phyloP scores from a whole-genome alignment of 352 stramenopile species.

The Globisporangium mamillatum region DNA sequence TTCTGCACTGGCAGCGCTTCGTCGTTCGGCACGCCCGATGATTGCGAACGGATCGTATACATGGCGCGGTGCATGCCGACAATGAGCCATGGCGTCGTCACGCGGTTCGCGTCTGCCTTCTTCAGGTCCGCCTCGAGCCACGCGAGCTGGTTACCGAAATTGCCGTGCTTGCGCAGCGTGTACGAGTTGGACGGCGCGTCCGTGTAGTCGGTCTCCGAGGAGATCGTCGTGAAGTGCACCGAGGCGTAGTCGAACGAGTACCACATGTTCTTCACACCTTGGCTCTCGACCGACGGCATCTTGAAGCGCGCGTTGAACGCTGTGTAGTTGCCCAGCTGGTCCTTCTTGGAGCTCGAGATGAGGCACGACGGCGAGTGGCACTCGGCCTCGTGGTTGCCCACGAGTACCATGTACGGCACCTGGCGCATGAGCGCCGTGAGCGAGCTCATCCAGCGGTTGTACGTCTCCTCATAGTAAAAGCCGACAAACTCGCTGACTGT shows the following conservation, averaged over 20 bases:
- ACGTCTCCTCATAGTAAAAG: slow-evolving; percentile 88
- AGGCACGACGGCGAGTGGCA: slow-evolving; percentile 73
- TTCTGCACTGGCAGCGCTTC: slow-evolving; percentile 35
- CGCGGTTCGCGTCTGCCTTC: slow-evolving; percentile 41
- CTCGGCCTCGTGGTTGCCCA: slow-evolving; percentile 88
- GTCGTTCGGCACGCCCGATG: slow-evolving; percentile 17
- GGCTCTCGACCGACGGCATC: slow-evolving; percentile 75
- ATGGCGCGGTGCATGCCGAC: slow-evolving; percentile 49
- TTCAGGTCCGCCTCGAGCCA: slow-evolving; percentile 53
- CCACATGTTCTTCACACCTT: slow-evolving; percentile 77
- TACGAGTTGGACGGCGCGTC: slow-evolving; percentile 37
- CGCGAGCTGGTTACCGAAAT: slow-evolving; percentile 48
- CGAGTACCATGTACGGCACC: slow-evolving; percentile 80
- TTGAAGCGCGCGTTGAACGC: slow-evolving; percentile 85
- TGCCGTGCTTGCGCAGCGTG: slow-evolving; percentile 30
- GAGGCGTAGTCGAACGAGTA: slow-evolving; percentile 85
- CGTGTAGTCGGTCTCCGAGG: slow-evolving; percentile 68
- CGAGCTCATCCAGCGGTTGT: slow-evolving; percentile 83
- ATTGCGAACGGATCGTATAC: slow-evolving; percentile 27
- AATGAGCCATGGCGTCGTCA: slow-evolving; percentile 45
- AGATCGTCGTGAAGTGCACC: slow-evolving; percentile 85
- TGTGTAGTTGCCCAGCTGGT: slow-evolving; percentile 74
- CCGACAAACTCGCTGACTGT: slow-evolving; percentile 25
- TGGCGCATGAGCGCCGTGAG: slow-evolving; percentile 45
- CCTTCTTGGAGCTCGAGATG: slow-evolving; percentile 41